Conservation (phyloP, 2,329 filamentous ascomycete species). For the Hypoxylon rubiginosum region DNA sequence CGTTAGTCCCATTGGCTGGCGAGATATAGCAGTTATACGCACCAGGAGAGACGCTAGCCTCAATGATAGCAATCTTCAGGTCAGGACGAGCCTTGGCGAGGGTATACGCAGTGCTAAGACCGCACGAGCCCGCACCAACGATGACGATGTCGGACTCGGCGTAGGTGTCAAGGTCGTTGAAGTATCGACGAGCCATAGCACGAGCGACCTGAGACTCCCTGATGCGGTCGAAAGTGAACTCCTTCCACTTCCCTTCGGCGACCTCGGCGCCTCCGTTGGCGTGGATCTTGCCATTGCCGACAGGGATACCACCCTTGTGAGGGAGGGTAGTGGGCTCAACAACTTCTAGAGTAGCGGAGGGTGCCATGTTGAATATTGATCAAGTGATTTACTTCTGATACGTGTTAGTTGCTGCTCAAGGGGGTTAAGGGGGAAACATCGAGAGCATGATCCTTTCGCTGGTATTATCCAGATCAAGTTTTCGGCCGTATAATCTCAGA, state of each 20-base stretch:
- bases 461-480: constrained; percentile 99
- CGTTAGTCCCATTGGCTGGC: constrained; percentile 40
- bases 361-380: constrained; percentile 74
- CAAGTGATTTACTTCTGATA: constrained; percentile 50
- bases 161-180: constrained; percentile 87
- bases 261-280: constrained; percentile 69
- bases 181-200: constrained; percentile 95
- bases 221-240: constrained; percentile 87
- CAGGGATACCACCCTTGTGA: constrained; percentile 60
- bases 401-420: constrained; percentile 55
- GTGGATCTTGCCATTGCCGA: constrained; percentile 53
- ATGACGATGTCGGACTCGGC: constrained; percentile 96
- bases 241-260: no score
- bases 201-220: constrained; percentile 93
- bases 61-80: constrained; percentile 91
- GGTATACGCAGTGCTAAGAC: constrained; percentile 86
- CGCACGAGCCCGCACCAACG: constrained; percentile 89
- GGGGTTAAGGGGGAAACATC: constrained; percentile 55
- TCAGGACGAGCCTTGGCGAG: constrained; percentile 87
- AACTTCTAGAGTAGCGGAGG: constrained; percentile 76
- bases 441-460: constrained; percentile 99
- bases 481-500: constrained; percentile 91
- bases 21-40: constrained; percentile 52
- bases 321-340: constrained; percentile 66
- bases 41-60: constrained; percentile 84